Evolutionary conservation across 441 rosid genomes (phyloP), one percentile per base, ranked within the genome.

Genomic region (Omphalea diandra): DNA sequence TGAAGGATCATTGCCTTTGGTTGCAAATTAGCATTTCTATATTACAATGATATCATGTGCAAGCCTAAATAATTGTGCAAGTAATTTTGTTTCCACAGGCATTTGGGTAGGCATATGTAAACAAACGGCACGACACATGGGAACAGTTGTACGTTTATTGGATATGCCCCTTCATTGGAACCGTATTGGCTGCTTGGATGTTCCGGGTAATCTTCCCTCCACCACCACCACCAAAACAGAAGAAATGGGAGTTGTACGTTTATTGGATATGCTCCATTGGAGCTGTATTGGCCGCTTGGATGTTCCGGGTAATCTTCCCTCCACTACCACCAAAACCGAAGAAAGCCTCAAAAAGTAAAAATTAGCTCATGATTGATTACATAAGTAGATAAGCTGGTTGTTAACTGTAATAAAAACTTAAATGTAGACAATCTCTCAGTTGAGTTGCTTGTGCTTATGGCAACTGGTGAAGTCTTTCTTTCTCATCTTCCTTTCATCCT

Each of bases 261-360:
- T 87, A 93, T 68, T 95, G 97, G 99, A 70, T 95, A 61, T 83
- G 95, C 77, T 95, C 98, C 69, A 73, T 85, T 0, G 98, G 98
- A 68, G 88, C 99, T 9, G 81, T 86, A 57, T 67, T 82, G 65
- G 93, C 99, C 1, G 92, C 97, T 0, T 84, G 85, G 91, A 65
- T 83, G 63, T 95, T 88, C 84, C 90, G 98, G 3, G n/a, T 71
- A 22, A 4, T 88, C 59, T 89, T 89, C 67, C 90, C 90, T 7
- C 87, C 84, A 27, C 71, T 83, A 17, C 73, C 67, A n/a, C 76
- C 72, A 31, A 82, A 82, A 41, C 78, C 80, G 70, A 86, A 92
- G 90, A 83, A 77, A 77, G 88, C 90, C 31, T 94, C 63, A 85
- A 71, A 57, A 60, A 63, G 50, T 29, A 20, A 32, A n/a, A 60